Conservation (phyloP, 208 protist species). For the Naegleria fowleri region DNA sequence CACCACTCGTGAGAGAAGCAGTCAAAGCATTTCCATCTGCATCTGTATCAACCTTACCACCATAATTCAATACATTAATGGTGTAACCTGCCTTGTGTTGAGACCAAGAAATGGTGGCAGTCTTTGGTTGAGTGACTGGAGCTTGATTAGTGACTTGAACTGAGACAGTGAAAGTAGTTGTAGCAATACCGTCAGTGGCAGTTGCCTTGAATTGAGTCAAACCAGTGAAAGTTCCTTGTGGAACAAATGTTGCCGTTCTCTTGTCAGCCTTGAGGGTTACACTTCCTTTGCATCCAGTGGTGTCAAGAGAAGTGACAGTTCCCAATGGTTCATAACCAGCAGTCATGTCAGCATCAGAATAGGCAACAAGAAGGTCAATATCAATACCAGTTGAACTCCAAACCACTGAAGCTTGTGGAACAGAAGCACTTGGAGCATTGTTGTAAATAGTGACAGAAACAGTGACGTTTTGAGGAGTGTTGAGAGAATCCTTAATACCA, state of each 20-base stretch:
- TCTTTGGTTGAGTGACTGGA: neutral
- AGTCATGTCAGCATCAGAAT: neutral
- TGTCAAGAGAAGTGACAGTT: neutral
- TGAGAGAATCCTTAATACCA: neutral
- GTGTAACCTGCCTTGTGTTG: neutral
- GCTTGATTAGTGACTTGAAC: neutral
- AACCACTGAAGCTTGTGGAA: neutral
- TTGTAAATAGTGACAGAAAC: neutral
- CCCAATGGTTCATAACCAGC: neutral
- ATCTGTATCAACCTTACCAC: neutral
- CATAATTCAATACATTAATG: neutral
- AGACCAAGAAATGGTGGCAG: neutral
- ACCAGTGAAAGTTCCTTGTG: neutral
- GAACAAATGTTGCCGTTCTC: neutral
- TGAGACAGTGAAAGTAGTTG: neutral
- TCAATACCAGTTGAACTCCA: neutral
- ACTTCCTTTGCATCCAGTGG: neutral
- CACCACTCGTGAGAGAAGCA: neutral
- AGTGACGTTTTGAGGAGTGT: neutral
- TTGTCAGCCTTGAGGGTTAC: neutral
- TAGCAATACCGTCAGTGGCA: neutral
- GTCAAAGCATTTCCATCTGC: neutral
- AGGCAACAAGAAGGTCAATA: neutral
- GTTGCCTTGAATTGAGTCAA: neutral
- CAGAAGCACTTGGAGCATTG: neutral